Evolutionary conservation across 2,329 filamentous ascomycete species (phyloP), one percentile per base, ranked within the genome.

Genomic region (Myriosclerotinia curreyana): DNA sequence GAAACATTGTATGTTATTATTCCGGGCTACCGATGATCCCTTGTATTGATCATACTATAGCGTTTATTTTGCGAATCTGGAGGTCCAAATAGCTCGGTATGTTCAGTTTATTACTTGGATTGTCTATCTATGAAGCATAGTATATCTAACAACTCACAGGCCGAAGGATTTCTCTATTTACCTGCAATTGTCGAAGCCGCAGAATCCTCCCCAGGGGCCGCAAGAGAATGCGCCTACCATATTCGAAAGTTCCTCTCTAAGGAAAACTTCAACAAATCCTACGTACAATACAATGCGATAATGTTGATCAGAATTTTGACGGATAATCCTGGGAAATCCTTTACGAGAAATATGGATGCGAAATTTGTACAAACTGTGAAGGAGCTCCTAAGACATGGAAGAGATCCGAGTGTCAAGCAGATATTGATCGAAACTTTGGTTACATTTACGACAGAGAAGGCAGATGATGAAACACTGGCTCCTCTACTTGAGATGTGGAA

Each of bases 141-240:
- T 52, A 67, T 53, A 49, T 50, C 65, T 70, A 44, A 68, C 44
- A 40, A 36, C 34, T 40, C 40, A 25, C 76, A 92, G 83, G 91
- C 88, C 74, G 90, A 96, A 76, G 95, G 98, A 79, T 92, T 96
- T 68, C 87, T 96, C 66, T 91, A 93, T 74, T 88, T 98, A 44
- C 95, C 95, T 11, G 86, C 88, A 65, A 97, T 99, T 70, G 95
- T 99, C 79, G 95, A 98, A 74, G 86, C 90, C 60, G 93, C 93
- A 80, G 95, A 98, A 76, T 96, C 93, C 36, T 96, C 91, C 54
- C 94, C 95, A 11, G 80, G 82, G 54, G 95, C 95, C 7, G 93
- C 94, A 31, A 86, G 88, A 68, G 90, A 93, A 72, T 91, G 91
- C 71, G 92, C 92, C 58, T 80, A 85, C 69, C 81, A 89, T 69